phyloP scores from a whole-genome alignment of 495 filamentous ascomycete genomes.

The Talaromyces borbonicus region DNA sequence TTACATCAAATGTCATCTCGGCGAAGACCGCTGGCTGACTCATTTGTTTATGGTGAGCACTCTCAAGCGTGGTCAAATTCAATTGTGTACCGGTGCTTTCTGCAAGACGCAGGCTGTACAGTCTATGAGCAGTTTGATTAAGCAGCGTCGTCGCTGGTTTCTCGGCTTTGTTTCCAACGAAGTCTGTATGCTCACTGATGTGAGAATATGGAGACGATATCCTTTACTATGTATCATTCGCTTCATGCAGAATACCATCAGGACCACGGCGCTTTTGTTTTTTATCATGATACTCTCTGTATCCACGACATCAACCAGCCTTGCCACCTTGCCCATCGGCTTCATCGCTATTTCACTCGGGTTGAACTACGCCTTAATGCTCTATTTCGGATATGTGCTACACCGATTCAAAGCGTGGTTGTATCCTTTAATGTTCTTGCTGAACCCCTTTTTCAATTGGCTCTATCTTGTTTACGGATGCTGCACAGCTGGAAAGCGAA shows the following conservation, averaged over 20 bases:
- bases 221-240: conserved; percentile 81
- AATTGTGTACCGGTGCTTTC: conserved; percentile 94
- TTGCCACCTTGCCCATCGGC: conserved; percentile 74
- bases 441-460: conserved; percentile 99
- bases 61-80: conserved; percentile 85
- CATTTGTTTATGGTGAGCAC: conserved; percentile 99
- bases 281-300: conserved; percentile 90
- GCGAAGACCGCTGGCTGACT: conserved; percentile 95
- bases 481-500: conserved; percentile 90
- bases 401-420: conserved; percentile 88
- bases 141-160: conserved; percentile 95
- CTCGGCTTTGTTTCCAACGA: conserved; percentile 97
- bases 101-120: conserved; percentile 98
- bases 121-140: conserved; percentile 74
- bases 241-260: conserved; percentile 94
- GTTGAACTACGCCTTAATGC: conserved; percentile 91
- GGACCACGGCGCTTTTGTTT: conserved; percentile 90
- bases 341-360: conserved; percentile 95
- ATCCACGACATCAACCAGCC: conserved; percentile 69
- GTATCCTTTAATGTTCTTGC: conserved; percentile 89
- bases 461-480: conserved; percentile 85
- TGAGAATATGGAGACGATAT: conserved; percentile 83
- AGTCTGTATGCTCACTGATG: conserved; percentile 95
- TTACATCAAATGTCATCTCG: conserved; percentile 89
- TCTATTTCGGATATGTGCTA: conserved; percentile 85